Base-by-base conservation (phyloP, 2,329 filamentous ascomycete genomes). In the Pyrenophora seminiperda region DNA sequence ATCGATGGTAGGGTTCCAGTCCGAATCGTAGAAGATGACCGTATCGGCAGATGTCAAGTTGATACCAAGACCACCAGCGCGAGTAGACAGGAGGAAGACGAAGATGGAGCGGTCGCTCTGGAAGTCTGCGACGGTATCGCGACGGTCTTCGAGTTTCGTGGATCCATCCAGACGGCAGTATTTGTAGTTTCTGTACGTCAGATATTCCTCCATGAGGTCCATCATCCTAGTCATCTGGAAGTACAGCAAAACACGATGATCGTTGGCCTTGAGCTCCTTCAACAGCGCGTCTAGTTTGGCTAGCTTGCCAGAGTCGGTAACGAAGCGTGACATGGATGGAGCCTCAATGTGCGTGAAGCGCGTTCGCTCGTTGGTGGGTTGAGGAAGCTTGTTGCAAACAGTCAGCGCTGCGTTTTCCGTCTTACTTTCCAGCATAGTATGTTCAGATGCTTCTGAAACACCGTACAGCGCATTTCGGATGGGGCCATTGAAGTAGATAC, bases 211-310 rank as follows among this genome's bases (percentile, higher is more conserved):
- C 90, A 97, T 97, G 53, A 99, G 80, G 72, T 99, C 93, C 69
- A 99, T 97, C 94, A 99, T 99, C 69, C 90, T 89, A 3, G 94
- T 99, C 94, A 99, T 99, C 80, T 99, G 94, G 89, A 99, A 99
- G 81, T 99, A 99, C 15, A 99, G 80, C 45, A 99, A 80, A 17
- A 99, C 94, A 67, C 94, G 91, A 65, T 99, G 94, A 29, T 89
- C 89, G 56, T 89, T 90, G 55, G 91, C 88, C 81, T 97, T 99
- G 66, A 99, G 86, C 72, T 91, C 83, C 71, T 89, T 89, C 11
- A 99, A 82, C 14, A 99, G 80, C 59, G 90, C 81, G 71, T 99
- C 94, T 41, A 99, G 80, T 69, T 91, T 91, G 38, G 91, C 92
- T 53, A 99, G 83, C 77, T 99, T 99, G 68, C 94, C 94, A 44